Percentiles rank a stretch among this genome's conserved stretches.
These are phyloP conservation scores for Elaeagnus macrophylla DNA, from an alignment of 306 rosid species.

Conservation along the genomic window DNA sequence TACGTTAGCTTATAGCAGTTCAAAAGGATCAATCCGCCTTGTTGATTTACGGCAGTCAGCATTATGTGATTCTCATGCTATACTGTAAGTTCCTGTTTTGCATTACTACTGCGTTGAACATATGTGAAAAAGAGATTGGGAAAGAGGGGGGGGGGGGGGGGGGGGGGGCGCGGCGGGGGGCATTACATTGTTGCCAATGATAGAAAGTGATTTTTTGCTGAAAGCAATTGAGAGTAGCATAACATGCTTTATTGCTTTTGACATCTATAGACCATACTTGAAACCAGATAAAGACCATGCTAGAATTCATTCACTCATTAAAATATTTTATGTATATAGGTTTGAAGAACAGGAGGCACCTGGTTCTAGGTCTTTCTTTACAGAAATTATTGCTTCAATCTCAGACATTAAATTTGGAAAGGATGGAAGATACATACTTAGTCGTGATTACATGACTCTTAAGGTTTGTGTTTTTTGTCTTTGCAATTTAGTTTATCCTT, in stretches of 20 bases:
- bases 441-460: slow-evolving; percentile 66
- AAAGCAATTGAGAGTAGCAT: no score
- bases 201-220: no score
- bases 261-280: no score
- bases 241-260: no score
- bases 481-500: neutral
- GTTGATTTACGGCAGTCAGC: slow-evolving; percentile 69
- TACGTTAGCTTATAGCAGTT: slow-evolving; percentile 65
- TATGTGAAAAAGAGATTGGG: no score
- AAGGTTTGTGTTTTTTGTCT: slow-evolving; percentile 29
- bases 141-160: no score
- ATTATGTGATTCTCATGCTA: slow-evolving; percentile 48
- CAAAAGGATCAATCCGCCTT: slow-evolving; percentile 58
- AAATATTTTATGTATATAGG: slow-evolving; percentile 36
- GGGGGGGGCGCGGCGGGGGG: no score
- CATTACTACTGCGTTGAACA: neutral
- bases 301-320: slow-evolving; percentile 16
- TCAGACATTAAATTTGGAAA: slow-evolving; percentile 48
- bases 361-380: slow-evolving; percentile 42
- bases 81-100: slow-evolving; percentile 33
- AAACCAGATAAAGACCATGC: neutral
- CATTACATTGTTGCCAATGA: no score
- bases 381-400: slow-evolving; percentile 47
- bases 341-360: slow-evolving; percentile 36
- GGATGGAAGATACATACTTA: slow-evolving; percentile 48